A percentile compares a stretch with the other conserved stretches of the same genome.
Conservation (phyloP, 495 filamentous ascomycete genomes). For the Trichoderma parareesei region DNA sequence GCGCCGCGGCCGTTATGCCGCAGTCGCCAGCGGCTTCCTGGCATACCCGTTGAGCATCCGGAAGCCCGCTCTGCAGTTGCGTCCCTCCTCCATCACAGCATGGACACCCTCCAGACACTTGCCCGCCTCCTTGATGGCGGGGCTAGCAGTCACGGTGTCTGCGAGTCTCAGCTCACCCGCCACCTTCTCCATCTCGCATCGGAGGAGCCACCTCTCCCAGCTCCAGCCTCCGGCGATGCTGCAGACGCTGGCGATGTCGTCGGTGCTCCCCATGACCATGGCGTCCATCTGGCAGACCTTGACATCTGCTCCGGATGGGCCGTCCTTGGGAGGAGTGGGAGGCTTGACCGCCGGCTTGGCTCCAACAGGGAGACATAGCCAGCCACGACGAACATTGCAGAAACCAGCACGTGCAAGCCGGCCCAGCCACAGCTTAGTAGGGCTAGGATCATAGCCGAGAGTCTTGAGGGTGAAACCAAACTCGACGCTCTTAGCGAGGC, state of each 20-base stretch:
- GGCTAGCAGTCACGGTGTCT: conserved; percentile 36
- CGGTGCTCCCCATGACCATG: conserved; percentile 61
- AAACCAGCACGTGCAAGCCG: conserved; percentile 71
- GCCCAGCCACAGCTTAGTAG: conserved; percentile 69
- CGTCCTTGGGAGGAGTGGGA: conserved; percentile 25
- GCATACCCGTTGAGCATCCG: conserved; percentile 81
- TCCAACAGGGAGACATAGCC: conserved; percentile 86
- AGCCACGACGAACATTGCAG: conserved; percentile 70
- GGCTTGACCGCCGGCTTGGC: conserved; percentile 39
- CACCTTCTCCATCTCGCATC: conserved; percentile 75
- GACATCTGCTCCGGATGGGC: conserved; percentile 27
- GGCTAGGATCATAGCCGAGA: conserved; percentile 75
- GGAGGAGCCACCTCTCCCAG: conserved; percentile 95
- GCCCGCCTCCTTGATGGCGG: conserved; percentile 38
- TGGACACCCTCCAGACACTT: conserved; percentile 67
- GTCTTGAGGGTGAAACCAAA: conserved; percentile 84
- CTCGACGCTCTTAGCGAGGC: conserved; percentile 72
- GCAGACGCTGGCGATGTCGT: conserved; percentile 63
- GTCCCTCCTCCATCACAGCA: conserved; percentile 75
- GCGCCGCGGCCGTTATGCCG: not conserved
- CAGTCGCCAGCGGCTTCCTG: conserved; percentile 56
- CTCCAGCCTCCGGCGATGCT: conserved; percentile 81
- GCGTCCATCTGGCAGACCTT: conserved; percentile 53
- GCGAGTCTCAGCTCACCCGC: conserved; percentile 50
- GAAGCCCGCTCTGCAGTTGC: conserved; percentile 72